Base-by-base conservation (phyloP, 768 basidiomycete genomes). In the Nevesoporus exiguus region DNA sequence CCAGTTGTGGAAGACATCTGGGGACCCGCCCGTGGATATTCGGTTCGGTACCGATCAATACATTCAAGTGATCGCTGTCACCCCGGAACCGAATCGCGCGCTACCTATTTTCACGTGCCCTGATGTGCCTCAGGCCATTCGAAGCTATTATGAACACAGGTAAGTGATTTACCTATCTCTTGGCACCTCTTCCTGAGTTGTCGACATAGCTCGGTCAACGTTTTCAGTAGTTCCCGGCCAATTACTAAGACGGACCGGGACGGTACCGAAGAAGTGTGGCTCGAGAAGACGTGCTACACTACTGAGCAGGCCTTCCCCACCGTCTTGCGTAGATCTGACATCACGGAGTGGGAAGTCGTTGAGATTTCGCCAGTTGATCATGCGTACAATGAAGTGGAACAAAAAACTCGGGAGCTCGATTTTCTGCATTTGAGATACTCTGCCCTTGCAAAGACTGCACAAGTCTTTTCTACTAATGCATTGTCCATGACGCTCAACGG, bases 281-380 rank as follows among this genome's bases (percentile, higher is more conserved):
- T 86, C 0, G 94, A 97, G 67, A 98, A 96, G 74, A 92, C 89
- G 0, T 85, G 82, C 62, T 87, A 83, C 66, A 89, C 85, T 3
- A 93, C 91, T 0, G 91, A 94, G 69, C 89, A 93, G 61, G 79
- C 83, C 4, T 94, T 95, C 73, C 96, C 96, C 0, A 94, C 93
- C 0, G 89, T 98, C 3, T 80, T 98, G 34, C 84, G 90, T 30
- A 83, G 96, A 22, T 93, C 92, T 1, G 94, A 97, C 65, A 82
- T 98, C 40, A 75, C 92, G 29, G 83, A 80, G 34, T 71, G 83
- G 41, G 80, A 85, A 41, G 73, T 86, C 19, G 75, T 83, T 47
- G 89, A 95, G 67, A 83, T 96, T 43, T 91, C 92, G 2, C 94
- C 96, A 0, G 74, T 97, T 19, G 86, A 93, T 61, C 86, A 79